A percentile compares a stretch with the other conserved stretches of the same genome.
phyloP scores from a whole-genome alignment of 1,139 yeast species.

The Kurtzmaniella quercitrusa region DNA sequence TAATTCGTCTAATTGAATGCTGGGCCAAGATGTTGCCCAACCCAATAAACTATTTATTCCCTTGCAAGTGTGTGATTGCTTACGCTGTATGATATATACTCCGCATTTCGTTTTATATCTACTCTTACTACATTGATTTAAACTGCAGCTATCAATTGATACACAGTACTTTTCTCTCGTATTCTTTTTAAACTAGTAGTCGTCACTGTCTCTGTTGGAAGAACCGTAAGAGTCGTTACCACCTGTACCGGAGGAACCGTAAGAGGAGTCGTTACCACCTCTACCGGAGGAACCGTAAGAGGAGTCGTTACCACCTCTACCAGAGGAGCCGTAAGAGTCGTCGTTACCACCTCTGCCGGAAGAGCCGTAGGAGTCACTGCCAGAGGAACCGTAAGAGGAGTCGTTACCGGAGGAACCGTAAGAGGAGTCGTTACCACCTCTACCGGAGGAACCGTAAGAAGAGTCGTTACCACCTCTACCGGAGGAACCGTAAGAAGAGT shows the following conservation, averaged over 20 bases:
- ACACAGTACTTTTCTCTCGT: background rate
- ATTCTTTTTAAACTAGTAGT: slow-evolving; percentile 10
- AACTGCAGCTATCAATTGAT: background rate
- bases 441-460: slow-evolving; percentile 11
- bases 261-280: slow-evolving; percentile 13
- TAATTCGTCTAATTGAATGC: background rate
- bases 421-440: slow-evolving; percentile 13
- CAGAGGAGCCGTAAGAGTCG: slow-evolving; percentile 19
- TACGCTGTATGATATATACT: no score
- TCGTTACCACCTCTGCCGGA: slow-evolving; percentile 9
- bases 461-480: slow-evolving; percentile 8
- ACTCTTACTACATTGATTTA: background rate
- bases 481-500: slow-evolving; percentile 11
- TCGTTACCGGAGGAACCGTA: slow-evolving; percentile 17
- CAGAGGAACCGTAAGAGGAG: slow-evolving; percentile 19
- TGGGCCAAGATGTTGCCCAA: no score
- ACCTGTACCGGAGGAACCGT: slow-evolving; percentile 10
- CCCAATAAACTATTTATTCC: no score
- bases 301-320: slow-evolving; percentile 11
- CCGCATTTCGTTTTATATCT: no score
- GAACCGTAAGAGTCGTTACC: slow-evolving; percentile 12
- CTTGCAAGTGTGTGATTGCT: no score
- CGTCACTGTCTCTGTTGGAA: slow-evolving; percentile 15
- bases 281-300: slow-evolving; percentile 17
- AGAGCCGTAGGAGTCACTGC: slow-evolving; percentile 13